phyloP scores from a whole-genome alignment of 176 grass and related monocot species.

The Oryza meridionalis region DNA sequence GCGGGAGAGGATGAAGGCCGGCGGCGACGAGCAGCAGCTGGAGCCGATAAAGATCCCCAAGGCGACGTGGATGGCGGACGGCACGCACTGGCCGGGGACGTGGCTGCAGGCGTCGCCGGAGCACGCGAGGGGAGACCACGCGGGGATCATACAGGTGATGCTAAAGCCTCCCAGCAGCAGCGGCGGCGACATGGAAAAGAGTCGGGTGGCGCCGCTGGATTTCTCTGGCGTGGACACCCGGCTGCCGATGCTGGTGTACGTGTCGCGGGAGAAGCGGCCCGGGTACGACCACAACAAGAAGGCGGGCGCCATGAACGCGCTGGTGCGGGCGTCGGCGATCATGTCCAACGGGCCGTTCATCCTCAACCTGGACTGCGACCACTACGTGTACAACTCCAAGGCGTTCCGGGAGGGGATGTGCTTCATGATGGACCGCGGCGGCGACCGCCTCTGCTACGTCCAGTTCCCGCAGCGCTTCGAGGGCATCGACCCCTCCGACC shows the following conservation, averaged over 20 bases:
- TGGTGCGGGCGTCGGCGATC: conserved; percentile 93
- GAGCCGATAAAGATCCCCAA: conserved; percentile 92
- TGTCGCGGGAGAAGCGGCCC: conserved; percentile 90
- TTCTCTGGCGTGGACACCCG: conserved; percentile 62
- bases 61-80: conserved; percentile 98
- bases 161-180: not conserved
- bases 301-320: conserved; percentile 96
- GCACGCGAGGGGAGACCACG: conserved; percentile 76
- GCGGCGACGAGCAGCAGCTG: conserved; percentile 64
- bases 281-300: conserved; percentile 99
- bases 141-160: conserved; percentile 92
- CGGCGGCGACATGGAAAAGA: too few species aligned
- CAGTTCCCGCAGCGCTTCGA: conserved; percentile 96
- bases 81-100: conserved; percentile 95
- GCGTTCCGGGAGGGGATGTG: conserved; percentile 91
- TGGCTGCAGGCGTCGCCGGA: conserved; percentile 82
- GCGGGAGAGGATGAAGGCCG: conserved; percentile 76
- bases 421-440: conserved; percentile 99
- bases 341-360: conserved; percentile 98
- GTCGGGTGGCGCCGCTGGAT: too few species aligned
- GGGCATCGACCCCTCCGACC: conserved; percentile 94
- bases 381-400: conserved; percentile 92
- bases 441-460: conserved; percentile 85
- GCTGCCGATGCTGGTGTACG: conserved; percentile 90
- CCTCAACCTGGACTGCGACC: conserved; percentile 97